phyloP scores from a whole-genome alignment of 805 yeast species.

The Starmerella floricola region DNA sequence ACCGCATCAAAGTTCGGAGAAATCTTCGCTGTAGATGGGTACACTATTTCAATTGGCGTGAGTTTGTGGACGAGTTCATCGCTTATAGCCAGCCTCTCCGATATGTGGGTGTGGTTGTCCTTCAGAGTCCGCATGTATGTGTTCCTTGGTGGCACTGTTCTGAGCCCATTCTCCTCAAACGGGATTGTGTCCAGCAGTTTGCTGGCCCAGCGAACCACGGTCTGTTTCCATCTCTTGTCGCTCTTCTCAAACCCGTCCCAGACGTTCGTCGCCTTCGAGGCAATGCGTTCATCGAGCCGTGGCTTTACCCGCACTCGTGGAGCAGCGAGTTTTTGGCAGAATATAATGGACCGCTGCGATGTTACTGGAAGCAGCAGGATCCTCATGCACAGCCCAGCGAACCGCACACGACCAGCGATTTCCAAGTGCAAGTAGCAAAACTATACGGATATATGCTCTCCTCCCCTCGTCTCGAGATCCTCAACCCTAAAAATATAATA shows the following conservation, averaged over 20 bases:
- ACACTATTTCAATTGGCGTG: constrained; percentile 34
- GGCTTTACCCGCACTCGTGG: constrained; percentile 30
- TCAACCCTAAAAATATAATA: too few relatives aligned
- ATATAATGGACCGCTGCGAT: constrained; percentile 45
- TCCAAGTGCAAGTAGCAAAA: too few relatives aligned
- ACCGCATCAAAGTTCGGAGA: constrained; percentile 24
- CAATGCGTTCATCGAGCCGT: constrained; percentile 34
- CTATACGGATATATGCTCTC: too few relatives aligned
- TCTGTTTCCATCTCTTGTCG: constrained; percentile 42
- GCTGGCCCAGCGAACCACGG: constrained; percentile 44
- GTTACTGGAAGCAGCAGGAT: constrained; percentile 65
- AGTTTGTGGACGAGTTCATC: constrained; percentile 18
- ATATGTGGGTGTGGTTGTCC: constrained; percentile 22
- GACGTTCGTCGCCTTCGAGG: constrained; percentile 39
- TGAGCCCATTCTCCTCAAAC: constrained; percentile 66
- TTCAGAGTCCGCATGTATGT: constrained; percentile 43
- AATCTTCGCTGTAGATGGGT: constrained; percentile 35
- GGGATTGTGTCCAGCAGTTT: constrained; percentile 51
- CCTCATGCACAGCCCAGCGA: constrained; percentile 35
- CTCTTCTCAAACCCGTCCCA: constrained; percentile 57
- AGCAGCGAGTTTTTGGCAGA: constrained; percentile 47
- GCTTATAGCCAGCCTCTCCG: constrained; percentile 15
- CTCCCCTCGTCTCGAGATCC: too few relatives aligned
- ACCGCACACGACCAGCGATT: too few relatives aligned
- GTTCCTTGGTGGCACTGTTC: constrained; percentile 59